Evolutionary conservation across 352 stramenopile species (phyloP).

Genomic region (Phytophthora pini): DNA sequence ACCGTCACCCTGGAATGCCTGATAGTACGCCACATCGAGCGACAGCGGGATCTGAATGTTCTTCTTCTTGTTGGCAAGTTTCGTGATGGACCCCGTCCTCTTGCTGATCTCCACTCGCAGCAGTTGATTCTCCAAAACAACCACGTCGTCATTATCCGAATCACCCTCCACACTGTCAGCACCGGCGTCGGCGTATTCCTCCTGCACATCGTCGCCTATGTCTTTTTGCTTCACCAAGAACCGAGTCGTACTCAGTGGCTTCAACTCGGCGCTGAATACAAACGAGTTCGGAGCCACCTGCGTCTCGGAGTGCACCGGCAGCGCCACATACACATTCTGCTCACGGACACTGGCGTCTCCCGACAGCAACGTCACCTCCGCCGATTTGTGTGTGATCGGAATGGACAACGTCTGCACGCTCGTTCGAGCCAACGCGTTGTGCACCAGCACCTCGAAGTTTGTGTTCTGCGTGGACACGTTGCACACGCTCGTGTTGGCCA

Average conservation of each 20-base stretch:
- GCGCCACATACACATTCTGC: constrained; percentile 57
- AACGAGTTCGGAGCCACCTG: constrained; percentile 67
- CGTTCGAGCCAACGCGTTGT: constrained; percentile 71
- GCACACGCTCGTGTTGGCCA: constrained; percentile 94
- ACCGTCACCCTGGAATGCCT: constrained; percentile 55
- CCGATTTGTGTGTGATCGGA: constrained; percentile 56
- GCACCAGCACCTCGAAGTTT: constrained; percentile 76
- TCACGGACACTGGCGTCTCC: constrained; percentile 43
- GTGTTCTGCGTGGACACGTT: constrained; percentile 70
- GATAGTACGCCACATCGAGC: constrained; percentile 70
- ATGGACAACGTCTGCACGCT: constrained; percentile 66
- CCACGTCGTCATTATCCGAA: constrained; percentile 23
- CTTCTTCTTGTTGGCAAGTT: constrained; percentile 75
- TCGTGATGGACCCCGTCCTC: constrained; percentile 57
- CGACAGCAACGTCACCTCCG: constrained; percentile 46
- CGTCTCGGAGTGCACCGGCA: constrained; percentile 60
- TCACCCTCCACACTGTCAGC: constrained; percentile 1
- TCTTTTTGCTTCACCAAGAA: constrained; percentile 60
- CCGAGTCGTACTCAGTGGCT: constrained; percentile 54
- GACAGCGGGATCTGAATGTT: constrained; percentile 64
- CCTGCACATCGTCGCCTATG: background rate
- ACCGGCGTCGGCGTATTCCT: background rate
- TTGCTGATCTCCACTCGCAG: constrained; percentile 62
- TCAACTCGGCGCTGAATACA: constrained; percentile 68
- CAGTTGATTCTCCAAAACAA: constrained; percentile 71